Evolutionary conservation across 495 filamentous ascomycete species (phyloP).

Genomic region (Aspergillus campestris): DNA sequence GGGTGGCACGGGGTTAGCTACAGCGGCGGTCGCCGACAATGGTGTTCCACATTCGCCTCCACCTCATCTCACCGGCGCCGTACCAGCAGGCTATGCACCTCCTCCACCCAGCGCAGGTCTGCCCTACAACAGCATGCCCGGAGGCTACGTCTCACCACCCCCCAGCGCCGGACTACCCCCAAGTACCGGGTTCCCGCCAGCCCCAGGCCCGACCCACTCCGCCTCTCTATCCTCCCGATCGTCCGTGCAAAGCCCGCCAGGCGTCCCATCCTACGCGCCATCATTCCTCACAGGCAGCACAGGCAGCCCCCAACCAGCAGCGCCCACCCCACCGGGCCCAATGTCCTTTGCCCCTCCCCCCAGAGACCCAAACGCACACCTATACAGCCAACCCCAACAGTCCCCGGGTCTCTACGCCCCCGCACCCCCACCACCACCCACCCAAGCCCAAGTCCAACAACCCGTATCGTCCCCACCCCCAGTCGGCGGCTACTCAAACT

Average conservation of each 20-base stretch:
- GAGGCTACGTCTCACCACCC: too few species aligned
- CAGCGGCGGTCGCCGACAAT: constrained; percentile 59
- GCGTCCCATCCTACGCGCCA: constrained; percentile 26
- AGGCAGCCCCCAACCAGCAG: constrained; percentile 3
- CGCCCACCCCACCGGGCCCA: constrained; percentile 10
- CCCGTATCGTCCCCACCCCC: constrained; percentile 18
- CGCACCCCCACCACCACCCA: constrained; percentile 5
- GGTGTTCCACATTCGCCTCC: constrained; percentile 31
- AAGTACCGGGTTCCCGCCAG: background rate
- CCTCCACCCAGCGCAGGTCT: constrained; percentile 29
- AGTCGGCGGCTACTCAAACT: constrained; percentile 48
- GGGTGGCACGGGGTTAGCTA: constrained; percentile 60
- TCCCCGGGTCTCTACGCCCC: too few species aligned
- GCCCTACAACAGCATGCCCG: too few species aligned
- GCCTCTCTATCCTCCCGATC: constrained; percentile 19
- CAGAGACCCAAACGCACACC: constrained; percentile 38
- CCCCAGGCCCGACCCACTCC: constrained; percentile 12
- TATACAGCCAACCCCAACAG: constrained; percentile 24
- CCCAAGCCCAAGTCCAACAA: constrained; percentile 3
- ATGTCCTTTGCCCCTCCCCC: constrained; percentile 39
- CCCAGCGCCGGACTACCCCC: background rate
- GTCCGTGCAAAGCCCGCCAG: constrained; percentile 17
- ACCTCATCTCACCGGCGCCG: constrained; percentile 25
- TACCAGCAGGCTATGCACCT: constrained; percentile 24
- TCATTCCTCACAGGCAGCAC: constrained; percentile 16